phyloP scores from a whole-genome alignment of 2,329 filamentous ascomycete genomes.

The Sporothrix pallida region DNA sequence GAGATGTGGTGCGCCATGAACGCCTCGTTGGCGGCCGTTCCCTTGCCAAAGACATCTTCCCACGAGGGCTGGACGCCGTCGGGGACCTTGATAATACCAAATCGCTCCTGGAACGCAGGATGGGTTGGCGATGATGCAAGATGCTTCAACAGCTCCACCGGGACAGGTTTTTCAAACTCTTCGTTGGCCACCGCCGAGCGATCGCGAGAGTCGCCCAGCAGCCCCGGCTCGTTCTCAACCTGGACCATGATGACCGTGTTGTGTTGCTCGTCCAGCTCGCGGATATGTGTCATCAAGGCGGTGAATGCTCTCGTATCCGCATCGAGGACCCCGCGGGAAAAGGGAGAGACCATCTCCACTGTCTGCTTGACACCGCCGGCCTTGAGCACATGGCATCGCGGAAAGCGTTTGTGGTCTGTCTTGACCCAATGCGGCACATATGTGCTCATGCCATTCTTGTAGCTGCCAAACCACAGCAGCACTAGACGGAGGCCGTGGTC shows the following conservation, averaged over 20 bases:
- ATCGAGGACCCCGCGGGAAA: slow-evolving; percentile 37
- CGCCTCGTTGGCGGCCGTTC: slow-evolving; percentile 43
- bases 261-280: slow-evolving; percentile 52
- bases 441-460: slow-evolving; percentile 41
- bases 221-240: slow-evolving; percentile 61
- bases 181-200: slow-evolving; percentile 50
- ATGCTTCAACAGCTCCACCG: slow-evolving; percentile 35
- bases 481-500: slow-evolving; percentile 40
- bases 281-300: slow-evolving; percentile 45
- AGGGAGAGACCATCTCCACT: slow-evolving; percentile 43
- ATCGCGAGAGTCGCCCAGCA: slow-evolving; percentile 59
- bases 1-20: slow-evolving; percentile 49
- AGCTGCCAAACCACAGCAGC: slow-evolving; percentile 42
- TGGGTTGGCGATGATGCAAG: neutral
- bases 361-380: slow-evolving; percentile 40
- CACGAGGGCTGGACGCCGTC: slow-evolving; percentile 37
- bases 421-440: slow-evolving; percentile 42
- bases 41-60: slow-evolving; percentile 43
- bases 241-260: slow-evolving; percentile 62
- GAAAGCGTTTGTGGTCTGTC: slow-evolving; percentile 41
- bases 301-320: slow-evolving; percentile 43
- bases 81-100: neutral
- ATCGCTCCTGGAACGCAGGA: slow-evolving; percentile 14
- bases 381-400: slow-evolving; percentile 42
- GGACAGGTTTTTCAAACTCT: slow-evolving; percentile 47